phyloP scores from a whole-genome alignment of 495 filamentous ascomycete species.

The Annulohypoxylon moriforme region DNA sequence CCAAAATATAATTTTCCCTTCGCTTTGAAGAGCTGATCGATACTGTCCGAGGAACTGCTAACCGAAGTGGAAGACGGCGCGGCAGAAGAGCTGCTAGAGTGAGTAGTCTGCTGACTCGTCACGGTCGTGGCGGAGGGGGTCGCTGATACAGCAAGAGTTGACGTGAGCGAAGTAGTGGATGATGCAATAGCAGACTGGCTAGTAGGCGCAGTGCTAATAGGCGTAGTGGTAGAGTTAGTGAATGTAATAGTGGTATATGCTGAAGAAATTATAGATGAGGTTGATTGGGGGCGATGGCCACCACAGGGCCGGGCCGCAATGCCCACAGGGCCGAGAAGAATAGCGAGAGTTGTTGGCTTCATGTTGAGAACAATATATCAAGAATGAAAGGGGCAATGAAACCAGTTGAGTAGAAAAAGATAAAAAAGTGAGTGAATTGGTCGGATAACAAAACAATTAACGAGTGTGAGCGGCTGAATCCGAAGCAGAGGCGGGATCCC shows the following conservation, averaged over 20 bases:
- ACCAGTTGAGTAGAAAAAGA: not conserved
- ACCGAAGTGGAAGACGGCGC: conserved; percentile 5
- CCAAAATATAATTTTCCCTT: conserved; percentile 71
- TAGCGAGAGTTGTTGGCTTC: conserved; percentile 34
- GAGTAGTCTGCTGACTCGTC: not conserved
- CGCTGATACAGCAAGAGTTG: not conserved
- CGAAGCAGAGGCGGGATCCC: not conserved
- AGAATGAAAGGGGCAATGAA: conserved; percentile 7
- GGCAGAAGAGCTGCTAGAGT: conserved; percentile 15
- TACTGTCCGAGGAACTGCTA: conserved; percentile 27
- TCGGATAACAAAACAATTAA: conserved; percentile 11
- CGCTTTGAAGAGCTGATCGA: conserved; percentile 57
- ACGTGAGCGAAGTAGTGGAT: conserved; percentile 13
- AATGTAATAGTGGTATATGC: not conserved
- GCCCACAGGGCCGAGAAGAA: conserved; percentile 34
- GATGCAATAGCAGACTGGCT: conserved; percentile 15
- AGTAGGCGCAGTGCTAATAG: not conserved
- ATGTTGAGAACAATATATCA: conserved; percentile 14
- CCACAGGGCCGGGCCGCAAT: conserved; percentile 35
- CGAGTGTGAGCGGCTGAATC: conserved; percentile 24
- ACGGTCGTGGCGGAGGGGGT: conserved; percentile 1
- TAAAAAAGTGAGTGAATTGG: conserved; percentile 12
- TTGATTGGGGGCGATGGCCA: conserved; percentile 25
- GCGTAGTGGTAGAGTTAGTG: not conserved
- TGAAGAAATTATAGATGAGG: not conserved